A percentile compares a stretch with the other conserved stretches of the same genome.
Evolutionary conservation across 1,284 basidiomycete genomes (phyloP).

Genomic region (Phellopilus nigrolimitatus): DNA sequence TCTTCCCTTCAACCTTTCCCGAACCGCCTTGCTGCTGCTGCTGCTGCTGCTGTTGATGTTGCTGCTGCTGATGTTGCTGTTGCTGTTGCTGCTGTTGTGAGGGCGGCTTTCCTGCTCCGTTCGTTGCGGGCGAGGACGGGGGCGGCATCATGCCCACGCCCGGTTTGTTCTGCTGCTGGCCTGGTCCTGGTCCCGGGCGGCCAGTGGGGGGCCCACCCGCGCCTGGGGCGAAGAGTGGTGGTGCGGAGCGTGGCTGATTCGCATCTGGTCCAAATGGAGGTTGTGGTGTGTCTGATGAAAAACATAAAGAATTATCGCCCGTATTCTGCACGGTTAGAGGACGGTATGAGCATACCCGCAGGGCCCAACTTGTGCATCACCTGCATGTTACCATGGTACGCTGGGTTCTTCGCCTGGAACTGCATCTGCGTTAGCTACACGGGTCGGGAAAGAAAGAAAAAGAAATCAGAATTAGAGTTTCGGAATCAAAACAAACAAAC

Average conservation of each 20-base stretch:
- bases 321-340: slow-evolving; percentile 1
- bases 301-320: slow-evolving; percentile 7
- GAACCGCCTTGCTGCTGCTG: background rate
- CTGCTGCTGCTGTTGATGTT: too few relatives aligned
- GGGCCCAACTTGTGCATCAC: slow-evolving; percentile 10
- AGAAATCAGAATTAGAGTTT: background rate
- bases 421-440: slow-evolving; percentile 1
- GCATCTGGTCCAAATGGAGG: slow-evolving; percentile 7
- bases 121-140: slow-evolving; percentile 13
- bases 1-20: slow-evolving; percentile 6
- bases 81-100: too few relatives aligned
- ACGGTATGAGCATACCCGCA: slow-evolving; percentile 8
- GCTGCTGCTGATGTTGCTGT: background rate
- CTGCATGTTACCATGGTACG: slow-evolving; percentile 10
- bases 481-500: background rate
- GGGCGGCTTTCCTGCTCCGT: slow-evolving; percentile 6
- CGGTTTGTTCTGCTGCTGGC: slow-evolving; percentile 8
- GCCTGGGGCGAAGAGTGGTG: slow-evolving; percentile 8
- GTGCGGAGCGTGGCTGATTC: slow-evolving; percentile 8
- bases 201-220: background rate
- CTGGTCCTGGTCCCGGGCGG: background rate
- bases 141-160: slow-evolving; percentile 13
- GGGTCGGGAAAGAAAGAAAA: background rate
- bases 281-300: slow-evolving; percentile 7
- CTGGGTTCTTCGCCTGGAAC: background rate